Evolutionary conservation across 192 early-diverging fungal genomes (phyloP).

Genomic region (Coemansia sp.): DNA sequence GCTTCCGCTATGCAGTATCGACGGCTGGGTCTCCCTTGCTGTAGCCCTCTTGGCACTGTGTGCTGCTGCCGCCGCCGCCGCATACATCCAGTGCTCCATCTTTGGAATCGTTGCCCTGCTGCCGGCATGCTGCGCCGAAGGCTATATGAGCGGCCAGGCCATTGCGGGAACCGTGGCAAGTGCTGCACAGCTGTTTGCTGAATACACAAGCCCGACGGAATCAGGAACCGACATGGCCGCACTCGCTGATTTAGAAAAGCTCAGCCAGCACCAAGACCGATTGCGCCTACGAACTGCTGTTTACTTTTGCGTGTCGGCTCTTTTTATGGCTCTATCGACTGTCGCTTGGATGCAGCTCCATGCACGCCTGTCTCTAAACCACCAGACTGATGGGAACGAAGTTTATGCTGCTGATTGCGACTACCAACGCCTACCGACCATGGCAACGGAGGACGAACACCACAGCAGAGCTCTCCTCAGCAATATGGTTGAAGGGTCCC

Average conservation of each 20-base stretch:
- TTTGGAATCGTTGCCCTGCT: conserved; percentile 69
- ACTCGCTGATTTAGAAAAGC: background rate
- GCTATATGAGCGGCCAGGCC: conserved; percentile 67
- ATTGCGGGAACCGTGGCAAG: conserved; percentile 70
- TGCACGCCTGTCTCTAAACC: conserved; percentile 4
- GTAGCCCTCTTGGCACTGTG: conserved; percentile 56
- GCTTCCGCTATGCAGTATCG: conserved; percentile 55
- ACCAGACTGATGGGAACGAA: background rate
- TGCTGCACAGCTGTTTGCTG: conserved; percentile 61
- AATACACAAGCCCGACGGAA: conserved; percentile 11
- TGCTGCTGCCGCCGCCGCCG: conserved; percentile 60
- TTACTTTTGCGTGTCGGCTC: conserved; percentile 33
- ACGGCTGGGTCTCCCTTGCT: conserved; percentile 44
- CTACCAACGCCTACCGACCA: background rate
- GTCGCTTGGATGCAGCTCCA: conserved; percentile 37
- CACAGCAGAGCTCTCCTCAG: background rate
- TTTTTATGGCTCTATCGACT: conserved; percentile 37
- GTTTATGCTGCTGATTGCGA: background rate
- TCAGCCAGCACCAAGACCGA: background rate
- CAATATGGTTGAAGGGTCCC: conserved; percentile 31
- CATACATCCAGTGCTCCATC: conserved; percentile 68
- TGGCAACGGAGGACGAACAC: background rate
- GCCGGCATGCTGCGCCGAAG: conserved; percentile 66
- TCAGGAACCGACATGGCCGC: background rate
- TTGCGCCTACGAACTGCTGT: conserved; percentile 27